phyloP scores from a whole-genome alignment of 2,329 filamentous ascomycete species.

The Fusarium sp. region DNA sequence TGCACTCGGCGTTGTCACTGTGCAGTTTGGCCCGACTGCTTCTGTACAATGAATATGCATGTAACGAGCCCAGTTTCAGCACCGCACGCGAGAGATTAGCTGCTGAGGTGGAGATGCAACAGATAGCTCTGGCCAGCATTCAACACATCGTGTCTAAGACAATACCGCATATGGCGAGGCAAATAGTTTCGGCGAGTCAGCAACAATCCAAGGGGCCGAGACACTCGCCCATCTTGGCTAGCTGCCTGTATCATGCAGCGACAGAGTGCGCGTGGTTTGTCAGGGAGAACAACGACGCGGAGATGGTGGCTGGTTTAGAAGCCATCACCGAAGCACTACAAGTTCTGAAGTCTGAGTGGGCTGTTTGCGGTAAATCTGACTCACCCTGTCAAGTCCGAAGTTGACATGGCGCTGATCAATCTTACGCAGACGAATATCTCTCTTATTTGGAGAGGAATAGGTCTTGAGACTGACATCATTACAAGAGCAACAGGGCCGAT shows the following conservation, averaged over 20 bases:
- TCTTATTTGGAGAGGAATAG: not conserved
- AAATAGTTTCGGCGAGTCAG: not conserved
- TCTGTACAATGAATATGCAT: not conserved
- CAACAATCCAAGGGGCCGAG: not conserved
- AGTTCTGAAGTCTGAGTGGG: not conserved
- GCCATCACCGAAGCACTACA: not conserved
- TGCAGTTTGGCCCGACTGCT: not conserved
- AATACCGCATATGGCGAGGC: not conserved
- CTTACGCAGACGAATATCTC: not conserved
- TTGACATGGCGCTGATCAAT: not conserved
- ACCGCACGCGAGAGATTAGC: not conserved
- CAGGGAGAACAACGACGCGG: not conserved
- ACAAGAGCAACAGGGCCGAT: not conserved
- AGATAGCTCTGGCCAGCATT: not conserved
- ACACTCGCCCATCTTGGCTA: not conserved
- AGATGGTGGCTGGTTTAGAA: not conserved
- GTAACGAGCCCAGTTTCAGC: not conserved
- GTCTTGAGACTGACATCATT: not conserved
- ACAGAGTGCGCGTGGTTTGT: not conserved
- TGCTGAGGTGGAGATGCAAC: not conserved
- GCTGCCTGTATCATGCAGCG: not conserved
- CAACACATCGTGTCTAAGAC: not conserved
- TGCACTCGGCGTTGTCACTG: not conserved
- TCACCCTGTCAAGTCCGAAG: not conserved
- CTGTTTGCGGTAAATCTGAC: not conserved